Evolutionary conservation across 2,329 filamentous ascomycete genomes (phyloP).

Genomic region (Pseudocercospora macadamiae): DNA sequence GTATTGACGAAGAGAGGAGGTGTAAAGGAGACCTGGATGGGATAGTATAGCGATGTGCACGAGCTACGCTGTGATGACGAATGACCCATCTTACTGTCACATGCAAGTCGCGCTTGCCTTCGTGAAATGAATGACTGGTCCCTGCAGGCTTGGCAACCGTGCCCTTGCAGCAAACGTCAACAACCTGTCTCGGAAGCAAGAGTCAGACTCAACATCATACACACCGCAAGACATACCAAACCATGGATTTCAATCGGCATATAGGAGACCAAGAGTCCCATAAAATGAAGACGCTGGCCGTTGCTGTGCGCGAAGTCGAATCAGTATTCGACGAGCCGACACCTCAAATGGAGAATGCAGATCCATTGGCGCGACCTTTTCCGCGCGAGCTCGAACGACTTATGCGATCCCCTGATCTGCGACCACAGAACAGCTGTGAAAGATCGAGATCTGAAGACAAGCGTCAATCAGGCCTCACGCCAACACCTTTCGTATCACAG

Average conservation of each 20-base stretch:
- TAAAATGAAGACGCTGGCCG: background rate
- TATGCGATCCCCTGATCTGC: background rate
- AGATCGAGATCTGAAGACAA: background rate
- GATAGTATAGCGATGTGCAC: conserved; percentile 23
- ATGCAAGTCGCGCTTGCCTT: conserved; percentile 6
- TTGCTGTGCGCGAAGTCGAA: background rate
- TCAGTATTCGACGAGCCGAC: background rate
- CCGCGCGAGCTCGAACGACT: background rate
- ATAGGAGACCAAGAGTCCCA: background rate
- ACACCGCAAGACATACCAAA: too few relatives aligned
- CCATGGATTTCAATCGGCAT: background rate
- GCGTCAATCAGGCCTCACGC: background rate
- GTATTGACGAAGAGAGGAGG: conserved; percentile 62
- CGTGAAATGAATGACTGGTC: background rate
- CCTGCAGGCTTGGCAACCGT: conserved; percentile 6
- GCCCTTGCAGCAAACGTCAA: conserved; percentile 1
- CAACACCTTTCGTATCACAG: background rate
- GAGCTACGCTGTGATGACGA: background rate
- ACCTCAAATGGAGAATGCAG: background rate
- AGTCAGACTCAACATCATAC: background rate
- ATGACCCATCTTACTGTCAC: background rate
- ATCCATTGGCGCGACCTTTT: background rate
- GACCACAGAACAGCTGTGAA: conserved; percentile 1
- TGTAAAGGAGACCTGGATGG: conserved; percentile 60
- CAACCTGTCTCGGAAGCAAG: too few relatives aligned